These are phyloP conservation scores for Paracoccidioides brasiliensis DNA, from an alignment of 2,329 filamentous ascomycete genomes.

Conservation along the genomic window DNA sequence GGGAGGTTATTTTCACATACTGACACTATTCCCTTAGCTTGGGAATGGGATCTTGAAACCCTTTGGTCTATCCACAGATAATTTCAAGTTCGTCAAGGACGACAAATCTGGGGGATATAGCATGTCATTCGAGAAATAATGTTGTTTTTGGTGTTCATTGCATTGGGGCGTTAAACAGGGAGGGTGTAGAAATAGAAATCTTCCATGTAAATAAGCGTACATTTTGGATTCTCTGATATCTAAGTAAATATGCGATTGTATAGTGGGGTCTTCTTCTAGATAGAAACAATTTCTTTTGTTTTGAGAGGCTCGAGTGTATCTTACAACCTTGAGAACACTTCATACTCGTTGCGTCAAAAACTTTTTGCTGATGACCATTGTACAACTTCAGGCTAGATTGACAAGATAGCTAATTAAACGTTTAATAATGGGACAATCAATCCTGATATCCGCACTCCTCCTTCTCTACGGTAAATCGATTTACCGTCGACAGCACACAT, in stretches of 20 bases:
- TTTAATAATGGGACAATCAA: no score
- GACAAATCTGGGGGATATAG: conserved; percentile 83
- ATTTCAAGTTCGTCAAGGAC: conserved; percentile 89
- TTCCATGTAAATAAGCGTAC: background rate
- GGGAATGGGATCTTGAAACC: conserved; percentile 87
- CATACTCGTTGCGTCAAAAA: no score
- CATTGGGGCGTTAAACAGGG: background rate
- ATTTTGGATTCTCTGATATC: background rate
- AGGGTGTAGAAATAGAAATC: background rate
- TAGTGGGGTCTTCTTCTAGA: no score
- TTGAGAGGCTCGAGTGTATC: no score
- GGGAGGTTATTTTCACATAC: background rate
- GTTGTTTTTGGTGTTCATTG: background rate
- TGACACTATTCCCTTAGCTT: conserved; percentile 36
- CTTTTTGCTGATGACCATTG: no score
- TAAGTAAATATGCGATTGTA: background rate
- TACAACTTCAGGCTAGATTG: no score
- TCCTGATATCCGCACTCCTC: no score
- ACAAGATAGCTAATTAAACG: no score
- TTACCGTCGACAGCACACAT: no score
- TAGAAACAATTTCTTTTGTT: no score
- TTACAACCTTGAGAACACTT: no score
- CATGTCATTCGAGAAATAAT: conserved; percentile 57
- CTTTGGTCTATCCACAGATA: conserved; percentile 86
- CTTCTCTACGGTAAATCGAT: no score